Evolutionary conservation across 2,329 filamentous ascomycete genomes (phyloP).

Genomic region (Aaosphaeria pasadenensis): DNA sequence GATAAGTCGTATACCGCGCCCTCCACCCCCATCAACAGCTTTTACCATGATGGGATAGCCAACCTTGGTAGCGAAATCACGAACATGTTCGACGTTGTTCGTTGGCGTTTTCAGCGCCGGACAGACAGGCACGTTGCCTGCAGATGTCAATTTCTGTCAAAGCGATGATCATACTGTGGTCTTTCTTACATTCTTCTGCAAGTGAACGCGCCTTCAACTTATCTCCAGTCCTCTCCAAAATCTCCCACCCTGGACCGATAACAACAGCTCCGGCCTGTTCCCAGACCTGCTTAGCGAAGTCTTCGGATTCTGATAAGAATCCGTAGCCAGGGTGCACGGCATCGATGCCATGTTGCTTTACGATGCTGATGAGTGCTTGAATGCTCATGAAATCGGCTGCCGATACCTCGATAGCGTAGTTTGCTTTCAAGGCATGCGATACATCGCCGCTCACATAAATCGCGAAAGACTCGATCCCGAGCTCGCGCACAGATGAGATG

Average conservation of each 20-base stretch:
- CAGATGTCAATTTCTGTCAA: not conserved
- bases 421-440: slow-evolving; percentile 52
- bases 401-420: slow-evolving; percentile 52
- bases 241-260: slow-evolving; percentile 57
- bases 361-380: slow-evolving; percentile 46
- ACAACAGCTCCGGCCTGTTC: slow-evolving; percentile 48
- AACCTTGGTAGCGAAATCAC: slow-evolving; percentile 56
- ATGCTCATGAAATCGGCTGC: slow-evolving; percentile 55
- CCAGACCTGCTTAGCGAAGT: slow-evolving; percentile 51
- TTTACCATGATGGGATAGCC: slow-evolving; percentile 61
- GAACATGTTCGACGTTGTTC: slow-evolving; percentile 40
- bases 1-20: slow-evolving; percentile 58
- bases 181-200: slow-evolving; percentile 45
- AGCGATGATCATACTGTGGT: not conserved
- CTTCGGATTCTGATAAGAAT: slow-evolving; percentile 58
- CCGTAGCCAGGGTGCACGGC: slow-evolving; percentile 60
- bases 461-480: slow-evolving; percentile 55
- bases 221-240: slow-evolving; percentile 55
- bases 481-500: slow-evolving; percentile 57
- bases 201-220: slow-evolving; percentile 54
- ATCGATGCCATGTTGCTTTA: slow-evolving; percentile 51
- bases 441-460: slow-evolving; percentile 56
- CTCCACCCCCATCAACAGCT: slow-evolving; percentile 63
- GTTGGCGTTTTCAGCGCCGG: slow-evolving; percentile 48
- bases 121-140: slow-evolving; percentile 49